Evolutionary conservation across 176 grass and related monocot species (phyloP), one percentile per base, ranked within the genome.

Genomic region (Dactylis glomerata): DNA sequence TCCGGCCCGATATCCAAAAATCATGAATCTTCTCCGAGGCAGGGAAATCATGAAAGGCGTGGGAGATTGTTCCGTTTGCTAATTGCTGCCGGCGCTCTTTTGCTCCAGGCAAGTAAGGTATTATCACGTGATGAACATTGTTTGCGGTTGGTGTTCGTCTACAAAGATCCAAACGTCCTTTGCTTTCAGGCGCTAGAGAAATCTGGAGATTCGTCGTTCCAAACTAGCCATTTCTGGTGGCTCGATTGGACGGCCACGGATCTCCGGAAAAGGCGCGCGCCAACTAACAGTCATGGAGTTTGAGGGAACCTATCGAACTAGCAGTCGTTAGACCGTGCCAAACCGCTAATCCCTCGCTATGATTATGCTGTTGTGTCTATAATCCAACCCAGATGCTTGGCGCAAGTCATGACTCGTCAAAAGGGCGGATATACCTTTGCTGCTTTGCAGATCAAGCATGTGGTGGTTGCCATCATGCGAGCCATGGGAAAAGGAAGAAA

Each of bases 251-350:
- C 23, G 63, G 63, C 14, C 72, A 72, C 4, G 38, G 14, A 72
- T 45, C 16, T 9, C 38, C 38, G 1, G 37, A 78, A 76, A 55
- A 68, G 71, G 78, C 40, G 23, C 42, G 87, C 15, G 10, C 63
- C 83, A 59, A 77, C 83, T 64, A 82, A 70, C 71, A 44, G 79
- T 15, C 10, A 28, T 28, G 20, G 4, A 74, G n/a, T n/a, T n/a
- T n/a, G n/a, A n/a, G 30, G 38, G 74, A 78, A 56, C 22, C 71
- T 57, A 67, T n/a, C n/a, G n/a, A n/a, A 67, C 72, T 26, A 68
- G 80, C 73, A 79, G 80, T 49, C 26, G 70, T 80, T 83, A 54
- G 75, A 83, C 47, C 45, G 58, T 80, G 80, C 57, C 50, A 68
- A 74, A 58, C 31, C 8, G 73, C 79, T 32, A n/a, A 56, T 19